phyloP scores from a whole-genome alignment of 2,329 filamentous ascomycete genomes.

The Botrytis aclada region DNA sequence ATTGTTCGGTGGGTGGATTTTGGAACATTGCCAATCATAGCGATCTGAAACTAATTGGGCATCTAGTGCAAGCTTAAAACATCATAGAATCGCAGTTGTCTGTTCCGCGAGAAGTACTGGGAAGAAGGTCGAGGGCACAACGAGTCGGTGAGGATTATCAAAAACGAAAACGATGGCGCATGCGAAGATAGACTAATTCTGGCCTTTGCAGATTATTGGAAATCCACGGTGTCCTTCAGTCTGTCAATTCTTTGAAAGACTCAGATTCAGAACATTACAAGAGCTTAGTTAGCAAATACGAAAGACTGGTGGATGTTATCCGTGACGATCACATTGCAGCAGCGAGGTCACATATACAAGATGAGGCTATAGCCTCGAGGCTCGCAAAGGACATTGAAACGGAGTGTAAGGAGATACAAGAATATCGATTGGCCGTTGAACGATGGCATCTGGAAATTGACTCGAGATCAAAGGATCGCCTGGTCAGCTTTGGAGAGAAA shows the following conservation, averaged over 20 bases:
- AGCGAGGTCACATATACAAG: slow-evolving; percentile 59
- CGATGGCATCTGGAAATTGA: slow-evolving; percentile 73
- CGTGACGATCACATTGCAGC: slow-evolving; percentile 77
- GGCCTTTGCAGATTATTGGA: slow-evolving; percentile 46
- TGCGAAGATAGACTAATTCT: not conserved
- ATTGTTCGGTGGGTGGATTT: slow-evolving; percentile 57
- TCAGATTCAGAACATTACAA: slow-evolving; percentile 51
- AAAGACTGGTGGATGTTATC: slow-evolving; percentile 74
- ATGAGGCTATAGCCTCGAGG: slow-evolving; percentile 52
- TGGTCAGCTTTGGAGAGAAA: slow-evolving; percentile 95
- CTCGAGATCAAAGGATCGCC: slow-evolving; percentile 75
- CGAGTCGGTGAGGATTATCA: slow-evolving; percentile 69
- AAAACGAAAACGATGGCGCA: not conserved
- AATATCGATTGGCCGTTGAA: slow-evolving; percentile 64
- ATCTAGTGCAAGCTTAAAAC: slow-evolving; percentile 55
- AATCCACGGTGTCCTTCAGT: slow-evolving; percentile 56
- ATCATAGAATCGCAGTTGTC: slow-evolving; percentile 81
- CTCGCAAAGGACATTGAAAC: slow-evolving; percentile 66
- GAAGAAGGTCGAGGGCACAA: slow-evolving; percentile 92
- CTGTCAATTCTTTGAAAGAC: slow-evolving; percentile 52
- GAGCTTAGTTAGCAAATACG: slow-evolving; percentile 59
- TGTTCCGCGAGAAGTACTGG: slow-evolving; percentile 94
- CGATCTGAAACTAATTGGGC: slow-evolving; percentile 16
- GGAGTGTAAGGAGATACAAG: slow-evolving; percentile 78
- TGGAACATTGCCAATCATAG: slow-evolving; percentile 12